phyloP scores from a whole-genome alignment of 495 filamentous ascomycete genomes.

The Penicilliopsis zonata region DNA sequence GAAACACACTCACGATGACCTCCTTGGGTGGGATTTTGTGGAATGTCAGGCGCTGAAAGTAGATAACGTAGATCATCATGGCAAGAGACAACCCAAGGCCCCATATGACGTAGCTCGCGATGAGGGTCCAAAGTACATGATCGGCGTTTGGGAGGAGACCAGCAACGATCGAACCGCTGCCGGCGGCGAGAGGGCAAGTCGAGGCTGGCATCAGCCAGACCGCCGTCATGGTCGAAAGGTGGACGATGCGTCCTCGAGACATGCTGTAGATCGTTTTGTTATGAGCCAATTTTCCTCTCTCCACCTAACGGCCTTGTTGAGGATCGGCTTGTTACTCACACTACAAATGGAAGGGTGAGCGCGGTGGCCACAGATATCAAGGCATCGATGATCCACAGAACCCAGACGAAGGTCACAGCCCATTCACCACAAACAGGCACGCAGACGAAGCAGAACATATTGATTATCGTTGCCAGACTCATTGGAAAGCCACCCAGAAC shows the following conservation, averaged over 20 bases:
- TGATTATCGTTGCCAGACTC: conserved; percentile 44
- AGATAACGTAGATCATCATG: conserved; percentile 34
- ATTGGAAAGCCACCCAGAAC: conserved; percentile 46
- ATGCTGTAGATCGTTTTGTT: conserved; percentile 2
- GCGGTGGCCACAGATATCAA: conserved; percentile 27
- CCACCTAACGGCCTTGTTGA: neutral
- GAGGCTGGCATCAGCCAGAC: conserved; percentile 41
- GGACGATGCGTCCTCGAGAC: conserved; percentile 1
- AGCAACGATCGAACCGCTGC: conserved; percentile 36
- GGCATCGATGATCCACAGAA: conserved; percentile 40
- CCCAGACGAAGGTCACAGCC: conserved; percentile 20
- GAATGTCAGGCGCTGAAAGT: conserved; percentile 40
- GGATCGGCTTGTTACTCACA: conserved; percentile 2
- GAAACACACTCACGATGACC: conserved; percentile 39
- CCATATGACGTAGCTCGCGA: conserved; percentile 41
- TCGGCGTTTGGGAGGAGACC: conserved; percentile 22
- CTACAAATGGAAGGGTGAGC: conserved; percentile 2
- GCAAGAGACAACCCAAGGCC: conserved; percentile 39
- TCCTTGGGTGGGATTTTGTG: conserved; percentile 35
- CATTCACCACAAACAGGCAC: conserved; percentile 30
- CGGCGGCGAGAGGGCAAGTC: conserved; percentile 34
- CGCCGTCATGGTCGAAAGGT: conserved; percentile 34
- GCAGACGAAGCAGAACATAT: conserved; percentile 38
- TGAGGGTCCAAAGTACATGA: conserved; percentile 33
- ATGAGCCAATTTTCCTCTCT: neutral